Conservation (phyloP, 768 basidiomycete genomes). For the Mycena metata region DNA sequence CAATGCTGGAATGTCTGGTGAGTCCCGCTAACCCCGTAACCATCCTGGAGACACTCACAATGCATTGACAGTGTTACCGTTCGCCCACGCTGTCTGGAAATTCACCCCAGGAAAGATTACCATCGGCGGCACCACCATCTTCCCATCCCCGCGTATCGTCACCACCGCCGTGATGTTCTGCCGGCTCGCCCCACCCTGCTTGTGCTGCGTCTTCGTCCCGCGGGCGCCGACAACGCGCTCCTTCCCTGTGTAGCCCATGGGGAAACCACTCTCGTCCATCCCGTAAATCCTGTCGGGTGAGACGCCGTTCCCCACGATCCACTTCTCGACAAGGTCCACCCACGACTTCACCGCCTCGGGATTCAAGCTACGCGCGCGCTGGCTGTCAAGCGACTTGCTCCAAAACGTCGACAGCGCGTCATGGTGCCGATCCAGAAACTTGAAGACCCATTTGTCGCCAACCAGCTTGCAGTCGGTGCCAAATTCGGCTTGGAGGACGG, state of each 20-base stretch:
- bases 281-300: constrained; percentile 44
- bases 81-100: constrained; percentile 41
- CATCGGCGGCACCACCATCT: constrained; percentile 34
- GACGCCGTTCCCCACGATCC: constrained; percentile 43
- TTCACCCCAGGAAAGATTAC: constrained; percentile 47
- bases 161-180: constrained; percentile 47
- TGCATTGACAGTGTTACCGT: constrained; percentile 42
- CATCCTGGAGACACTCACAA: constrained; percentile 35
- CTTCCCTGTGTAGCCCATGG: constrained; percentile 39
- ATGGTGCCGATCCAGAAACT: constrained; percentile 45
- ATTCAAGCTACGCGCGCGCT: constrained; percentile 47
- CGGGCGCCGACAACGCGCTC: constrained; percentile 44
- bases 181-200: constrained; percentile 45
- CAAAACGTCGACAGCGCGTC: constrained; percentile 47
- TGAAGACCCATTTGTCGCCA: constrained; percentile 39
- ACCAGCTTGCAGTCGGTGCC: constrained; percentile 30
- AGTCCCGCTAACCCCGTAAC: not conserved
- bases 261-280: constrained; percentile 54
- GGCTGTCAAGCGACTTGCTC: constrained; percentile 49
- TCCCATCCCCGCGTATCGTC: constrained; percentile 48
- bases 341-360: constrained; percentile 47
- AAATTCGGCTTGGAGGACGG: constrained; percentile 21
- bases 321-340: constrained; percentile 47
- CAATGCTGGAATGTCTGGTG: constrained; percentile 36
- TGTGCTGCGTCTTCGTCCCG: constrained; percentile 48